These are phyloP conservation scores for Umbelopsis ramanniana DNA, from an alignment of 192 early-diverging fungal species.

Conservation along the genomic window DNA sequence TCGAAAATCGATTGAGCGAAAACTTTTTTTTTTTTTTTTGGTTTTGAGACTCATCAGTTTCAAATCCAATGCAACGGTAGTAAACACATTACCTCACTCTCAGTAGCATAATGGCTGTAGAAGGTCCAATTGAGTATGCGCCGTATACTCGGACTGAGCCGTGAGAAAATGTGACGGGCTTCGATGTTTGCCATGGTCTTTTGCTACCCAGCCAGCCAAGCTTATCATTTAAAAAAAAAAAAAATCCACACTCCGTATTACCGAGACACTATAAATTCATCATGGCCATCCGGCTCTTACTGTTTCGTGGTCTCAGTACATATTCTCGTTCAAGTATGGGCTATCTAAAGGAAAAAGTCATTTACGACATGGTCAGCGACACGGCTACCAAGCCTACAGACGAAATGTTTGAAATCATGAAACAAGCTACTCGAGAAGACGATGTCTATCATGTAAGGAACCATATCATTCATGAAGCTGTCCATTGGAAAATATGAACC, in stretches of 20 bases:
- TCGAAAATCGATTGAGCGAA: too few relatives aligned
- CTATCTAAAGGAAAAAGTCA: conserved; percentile 11
- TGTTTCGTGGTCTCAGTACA: neutral
- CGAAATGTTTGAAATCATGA: conserved; percentile 69
- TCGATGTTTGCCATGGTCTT: neutral
- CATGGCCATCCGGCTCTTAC: neutral
- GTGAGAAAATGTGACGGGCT: conserved; percentile 21
- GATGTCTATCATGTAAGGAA: conserved; percentile 58
- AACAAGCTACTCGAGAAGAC: conserved; percentile 54
- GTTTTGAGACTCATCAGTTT: too few relatives aligned
- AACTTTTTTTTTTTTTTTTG: too few relatives aligned
- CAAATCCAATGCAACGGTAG: too few relatives aligned
- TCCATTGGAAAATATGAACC: conserved; percentile 8
- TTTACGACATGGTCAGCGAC: conserved; percentile 53
- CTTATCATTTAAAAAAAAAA: neutral
- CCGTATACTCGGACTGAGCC: neutral
- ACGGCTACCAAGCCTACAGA: conserved; percentile 62
- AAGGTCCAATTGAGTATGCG: too few relatives aligned
- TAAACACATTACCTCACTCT: too few relatives aligned
- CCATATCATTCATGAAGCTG: neutral
- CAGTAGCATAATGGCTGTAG: too few relatives aligned
- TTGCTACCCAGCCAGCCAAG: neutral
- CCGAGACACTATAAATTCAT: neutral
- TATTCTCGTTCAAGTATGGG: conserved; percentile 14
- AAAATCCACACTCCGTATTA: neutral